Evolutionary conservation across 208 protist genomes (phyloP).

Genomic region (Phytomonas francai): DNA sequence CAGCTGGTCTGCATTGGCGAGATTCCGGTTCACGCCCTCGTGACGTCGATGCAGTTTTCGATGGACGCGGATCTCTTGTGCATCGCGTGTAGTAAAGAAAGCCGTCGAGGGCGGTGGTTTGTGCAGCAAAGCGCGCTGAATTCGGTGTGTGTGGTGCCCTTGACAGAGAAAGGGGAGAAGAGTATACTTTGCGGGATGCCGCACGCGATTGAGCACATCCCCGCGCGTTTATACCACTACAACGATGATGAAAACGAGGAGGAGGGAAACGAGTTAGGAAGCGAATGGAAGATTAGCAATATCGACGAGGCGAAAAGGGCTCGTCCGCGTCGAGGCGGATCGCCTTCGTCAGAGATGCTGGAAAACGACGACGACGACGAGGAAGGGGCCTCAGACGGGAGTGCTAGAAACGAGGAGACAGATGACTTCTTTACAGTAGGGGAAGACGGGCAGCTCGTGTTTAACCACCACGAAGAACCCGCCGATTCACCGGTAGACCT

Average conservation of each 20-base stretch:
- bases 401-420: slow-evolving; percentile 15
- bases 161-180: slow-evolving; percentile 25
- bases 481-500: neutral
- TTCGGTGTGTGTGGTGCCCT: slow-evolving; percentile 63
- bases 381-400: slow-evolving; percentile 9
- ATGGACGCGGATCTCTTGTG: slow-evolving; percentile 38
- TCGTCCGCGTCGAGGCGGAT: neutral
- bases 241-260: slow-evolving; percentile 21
- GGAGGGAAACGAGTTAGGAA: slow-evolving; percentile 4
- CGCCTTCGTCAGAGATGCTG: slow-evolving; percentile 5
- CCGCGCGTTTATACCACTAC: slow-evolving; percentile 62
- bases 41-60: slow-evolving; percentile 66
- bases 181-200: slow-evolving; percentile 16
- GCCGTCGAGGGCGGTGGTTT: slow-evolving; percentile 77
- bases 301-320: neutral
- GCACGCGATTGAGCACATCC: slow-evolving; percentile 61
- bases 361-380: neutral
- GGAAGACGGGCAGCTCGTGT: slow-evolving; percentile 37
- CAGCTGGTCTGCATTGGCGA: slow-evolving; percentile 42
- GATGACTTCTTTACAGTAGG: slow-evolving; percentile 32
- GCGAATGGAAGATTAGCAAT: slow-evolving; percentile 1
- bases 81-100: slow-evolving; percentile 70
- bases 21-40: slow-evolving; percentile 64
- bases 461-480: slow-evolving; percentile 7
- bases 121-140: slow-evolving; percentile 69